These are phyloP conservation scores for Blastomyces percursus DNA, from an alignment of 2,329 filamentous ascomycete genomes.

Conservation along the genomic window DNA sequence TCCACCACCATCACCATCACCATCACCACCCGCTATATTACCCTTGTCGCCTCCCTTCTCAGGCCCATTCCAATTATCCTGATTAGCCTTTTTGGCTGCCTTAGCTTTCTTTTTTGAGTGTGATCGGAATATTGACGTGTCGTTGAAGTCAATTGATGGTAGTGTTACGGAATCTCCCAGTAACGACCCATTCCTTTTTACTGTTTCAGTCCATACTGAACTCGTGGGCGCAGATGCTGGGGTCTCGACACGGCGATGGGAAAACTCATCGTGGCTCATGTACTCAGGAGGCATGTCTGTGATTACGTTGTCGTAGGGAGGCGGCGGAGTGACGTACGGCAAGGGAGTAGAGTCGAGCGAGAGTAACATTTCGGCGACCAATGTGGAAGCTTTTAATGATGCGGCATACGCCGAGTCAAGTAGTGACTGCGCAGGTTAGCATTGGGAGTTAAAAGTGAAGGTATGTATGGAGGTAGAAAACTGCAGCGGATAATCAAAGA, in stretches of 20 bases:
- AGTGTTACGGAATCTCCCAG: background rate
- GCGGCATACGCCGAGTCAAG: slow-evolving; percentile 5
- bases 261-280: slow-evolving; percentile 4
- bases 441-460: background rate
- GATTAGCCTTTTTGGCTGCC: slow-evolving; percentile 4
- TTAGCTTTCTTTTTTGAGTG: slow-evolving; percentile 10
- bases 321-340: slow-evolving; percentile 9
- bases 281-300: slow-evolving; percentile 25
- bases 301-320: slow-evolving; percentile 12
- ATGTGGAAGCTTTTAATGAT: slow-evolving; percentile 10
- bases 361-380: slow-evolving; percentile 10
- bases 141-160: slow-evolving; percentile 10
- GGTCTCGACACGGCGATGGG: background rate
- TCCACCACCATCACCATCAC: slow-evolving; percentile 1
- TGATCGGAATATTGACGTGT: slow-evolving; percentile 10
- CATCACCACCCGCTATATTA: slow-evolving; percentile 7
- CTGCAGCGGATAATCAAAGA: background rate
- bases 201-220: background rate
- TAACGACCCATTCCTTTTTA: background rate
- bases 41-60: slow-evolving; percentile 4
- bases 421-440: slow-evolving; percentile 8
- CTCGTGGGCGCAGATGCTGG: background rate
- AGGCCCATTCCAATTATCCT: slow-evolving; percentile 3
- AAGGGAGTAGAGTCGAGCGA: slow-evolving; percentile 3
- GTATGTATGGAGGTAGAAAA: background rate